These are phyloP conservation scores for Leishmania major DNA, from an alignment of 208 protist genomes.

Conservation along the genomic window DNA sequence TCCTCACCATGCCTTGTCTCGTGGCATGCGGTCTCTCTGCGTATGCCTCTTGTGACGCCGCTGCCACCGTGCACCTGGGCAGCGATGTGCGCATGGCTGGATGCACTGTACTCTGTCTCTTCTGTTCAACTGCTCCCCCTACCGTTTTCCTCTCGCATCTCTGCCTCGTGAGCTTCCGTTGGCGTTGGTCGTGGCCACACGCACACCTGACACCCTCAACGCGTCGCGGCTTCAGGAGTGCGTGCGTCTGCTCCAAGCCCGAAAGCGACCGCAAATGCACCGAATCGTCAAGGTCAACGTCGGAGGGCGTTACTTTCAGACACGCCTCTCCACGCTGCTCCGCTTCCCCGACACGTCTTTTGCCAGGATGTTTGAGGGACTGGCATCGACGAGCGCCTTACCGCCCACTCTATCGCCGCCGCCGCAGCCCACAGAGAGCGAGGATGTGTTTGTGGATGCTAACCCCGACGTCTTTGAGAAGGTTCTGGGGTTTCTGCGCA, in stretches of 20 bases:
- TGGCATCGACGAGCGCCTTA: constrained; percentile 2
- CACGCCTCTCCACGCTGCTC: constrained; percentile 61
- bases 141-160: neutral
- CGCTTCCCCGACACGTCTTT: constrained; percentile 71
- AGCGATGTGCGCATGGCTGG: neutral
- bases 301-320: constrained; percentile 71
- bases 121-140: neutral
- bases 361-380: constrained; percentile 53
- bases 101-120: neutral
- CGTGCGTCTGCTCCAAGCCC: neutral
- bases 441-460: constrained; percentile 79
- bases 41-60: neutral
- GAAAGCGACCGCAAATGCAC: constrained; percentile 15
- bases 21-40: neutral
- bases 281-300: constrained; percentile 68
- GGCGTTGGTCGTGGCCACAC: neutral
- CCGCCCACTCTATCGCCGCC: constrained; percentile 5
- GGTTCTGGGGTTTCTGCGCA: constrained; percentile 79
- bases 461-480: constrained; percentile 79
- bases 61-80: neutral
- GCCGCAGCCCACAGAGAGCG: neutral
- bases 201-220: neutral
- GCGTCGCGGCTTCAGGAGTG: neutral
- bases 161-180: too few relatives aligned
- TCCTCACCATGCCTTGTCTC: constrained; percentile 4